Conservation (phyloP, 176 grass and related monocot species). For the Thalia dealbata region DNA sequence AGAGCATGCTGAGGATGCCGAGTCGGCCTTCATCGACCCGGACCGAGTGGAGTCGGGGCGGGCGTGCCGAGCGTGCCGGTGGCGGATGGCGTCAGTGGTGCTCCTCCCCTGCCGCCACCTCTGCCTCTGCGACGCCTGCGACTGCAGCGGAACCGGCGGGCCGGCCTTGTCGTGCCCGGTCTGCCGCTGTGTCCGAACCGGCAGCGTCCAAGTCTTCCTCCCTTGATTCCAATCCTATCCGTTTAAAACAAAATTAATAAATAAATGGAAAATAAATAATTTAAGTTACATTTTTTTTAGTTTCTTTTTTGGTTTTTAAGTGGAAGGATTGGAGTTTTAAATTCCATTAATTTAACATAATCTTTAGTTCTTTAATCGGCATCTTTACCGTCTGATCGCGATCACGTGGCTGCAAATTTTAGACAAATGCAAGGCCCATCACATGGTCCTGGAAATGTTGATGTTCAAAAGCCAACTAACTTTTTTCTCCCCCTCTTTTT, state of each 20-base stretch:
- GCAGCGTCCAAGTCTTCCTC: constrained; percentile 4
- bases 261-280: background rate
- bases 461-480: no score
- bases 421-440: no score
- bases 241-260: background rate
- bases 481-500: no score
- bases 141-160: background rate
- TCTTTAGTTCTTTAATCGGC: background rate
- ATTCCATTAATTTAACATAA: background rate
- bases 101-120: constrained; percentile 19
- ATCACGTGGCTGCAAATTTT: no score
- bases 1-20: constrained; percentile 1
- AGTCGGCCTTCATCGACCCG: constrained; percentile 3
- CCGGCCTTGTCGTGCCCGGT: constrained; percentile 4
- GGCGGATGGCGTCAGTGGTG: constrained; percentile 8
- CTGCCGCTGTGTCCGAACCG: constrained; percentile 5
- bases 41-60: background rate
- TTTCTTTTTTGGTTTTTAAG: background rate
- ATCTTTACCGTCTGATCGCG: no score
- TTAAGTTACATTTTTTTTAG: background rate
- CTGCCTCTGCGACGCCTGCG: constrained; percentile 18
- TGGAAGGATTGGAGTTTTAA: no score
- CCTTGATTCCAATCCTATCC: constrained; percentile 2
- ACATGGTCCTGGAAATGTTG: no score
- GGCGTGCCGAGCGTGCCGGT: constrained; percentile 5